A percentile compares a stretch with the other conserved stretches of the same genome.
Evolutionary conservation across 192 early-diverging fungal species (phyloP).

Genomic region (Coemansia sp.): DNA sequence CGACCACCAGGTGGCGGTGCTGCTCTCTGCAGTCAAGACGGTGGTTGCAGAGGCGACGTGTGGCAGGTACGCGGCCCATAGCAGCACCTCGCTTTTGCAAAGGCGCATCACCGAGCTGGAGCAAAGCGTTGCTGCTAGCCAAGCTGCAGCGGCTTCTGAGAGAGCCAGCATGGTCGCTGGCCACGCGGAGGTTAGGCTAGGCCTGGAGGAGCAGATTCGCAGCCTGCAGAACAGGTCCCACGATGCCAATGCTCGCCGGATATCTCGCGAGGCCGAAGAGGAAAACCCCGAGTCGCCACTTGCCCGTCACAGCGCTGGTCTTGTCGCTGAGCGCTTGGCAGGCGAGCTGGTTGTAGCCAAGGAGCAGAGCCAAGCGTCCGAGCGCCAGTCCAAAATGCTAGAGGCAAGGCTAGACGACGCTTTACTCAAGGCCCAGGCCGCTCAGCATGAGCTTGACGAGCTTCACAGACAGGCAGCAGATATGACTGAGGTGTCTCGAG

Average conservation of each 20-base stretch:
- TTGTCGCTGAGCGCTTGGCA: slow-evolving; percentile 38
- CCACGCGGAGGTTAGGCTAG: background rate
- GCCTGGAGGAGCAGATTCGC: slow-evolving; percentile 32
- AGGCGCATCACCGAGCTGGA: slow-evolving; percentile 4
- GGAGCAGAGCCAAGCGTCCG: slow-evolving; percentile 34
- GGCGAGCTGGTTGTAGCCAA: slow-evolving; percentile 42
- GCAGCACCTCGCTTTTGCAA: background rate
- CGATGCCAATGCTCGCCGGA: slow-evolving; percentile 21
- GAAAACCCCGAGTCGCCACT: slow-evolving; percentile 24
- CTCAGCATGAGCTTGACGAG: slow-evolving; percentile 19
- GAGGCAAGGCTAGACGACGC: slow-evolving; percentile 38
- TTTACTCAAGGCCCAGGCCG: slow-evolving; percentile 23
- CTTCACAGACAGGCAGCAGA: slow-evolving; percentile 12
- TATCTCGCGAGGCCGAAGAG: slow-evolving; percentile 11
- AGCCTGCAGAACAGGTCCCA: slow-evolving; percentile 31
- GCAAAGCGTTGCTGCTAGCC: background rate
- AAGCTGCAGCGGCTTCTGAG: background rate
- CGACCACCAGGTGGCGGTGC: slow-evolving; percentile 40
- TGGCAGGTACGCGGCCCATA: background rate
- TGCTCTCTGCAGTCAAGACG: slow-evolving; percentile 27
- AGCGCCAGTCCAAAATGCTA: slow-evolving; percentile 14
- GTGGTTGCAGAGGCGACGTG: slow-evolving; percentile 23
- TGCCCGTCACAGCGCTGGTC: slow-evolving; percentile 37
- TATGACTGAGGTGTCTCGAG: slow-evolving; percentile 12
- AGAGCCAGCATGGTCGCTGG: background rate